phyloP scores from a whole-genome alignment of 2,329 filamentous ascomycete species.

The Xylariomycetidae sp. region DNA sequence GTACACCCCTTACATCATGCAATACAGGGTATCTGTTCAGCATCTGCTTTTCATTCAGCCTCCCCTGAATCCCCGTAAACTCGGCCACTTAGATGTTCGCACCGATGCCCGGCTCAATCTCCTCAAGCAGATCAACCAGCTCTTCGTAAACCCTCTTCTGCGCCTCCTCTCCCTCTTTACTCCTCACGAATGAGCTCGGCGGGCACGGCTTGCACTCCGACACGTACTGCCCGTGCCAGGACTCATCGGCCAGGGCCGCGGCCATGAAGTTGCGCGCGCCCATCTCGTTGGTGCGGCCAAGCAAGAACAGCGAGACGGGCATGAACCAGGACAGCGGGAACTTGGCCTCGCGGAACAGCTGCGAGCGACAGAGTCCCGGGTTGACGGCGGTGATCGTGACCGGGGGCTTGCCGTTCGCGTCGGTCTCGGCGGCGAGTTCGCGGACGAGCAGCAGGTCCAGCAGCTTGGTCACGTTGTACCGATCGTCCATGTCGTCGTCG shows the following conservation, averaged over 20 bases:
- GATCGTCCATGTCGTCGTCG: slow-evolving; percentile 19
- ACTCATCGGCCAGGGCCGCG: slow-evolving; percentile 30
- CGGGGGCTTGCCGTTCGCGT: neutral
- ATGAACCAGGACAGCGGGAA: slow-evolving; percentile 23
- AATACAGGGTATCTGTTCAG: no score
- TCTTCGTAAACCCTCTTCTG: slow-evolving; percentile 33
- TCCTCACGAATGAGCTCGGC: slow-evolving; percentile 1
- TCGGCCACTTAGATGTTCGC: slow-evolving; percentile 29
- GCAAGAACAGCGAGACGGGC: slow-evolving; percentile 5
- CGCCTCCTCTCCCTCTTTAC: slow-evolving; percentile 1
- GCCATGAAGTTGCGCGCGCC: slow-evolving; percentile 34
- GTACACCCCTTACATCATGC: no score
- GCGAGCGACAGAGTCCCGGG: slow-evolving; percentile 27
- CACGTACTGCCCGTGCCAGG: slow-evolving; percentile 37
- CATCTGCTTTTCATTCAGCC: no score
- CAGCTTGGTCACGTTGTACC: slow-evolving; percentile 29
- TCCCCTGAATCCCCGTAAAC: no score
- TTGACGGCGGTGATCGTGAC: slow-evolving; percentile 3
- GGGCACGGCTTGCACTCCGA: slow-evolving; percentile 13
- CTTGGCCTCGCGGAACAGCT: slow-evolving; percentile 29
- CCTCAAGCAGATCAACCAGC: slow-evolving; percentile 35
- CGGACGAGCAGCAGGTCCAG: slow-evolving; percentile 25
- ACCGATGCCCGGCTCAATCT: slow-evolving; percentile 33
- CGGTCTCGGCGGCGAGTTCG: slow-evolving; percentile 25
- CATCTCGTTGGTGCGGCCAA: slow-evolving; percentile 30